A percentile compares a stretch with the other conserved stretches of the same genome.
Evolutionary conservation across 164 flowering plant genomes (phyloP).

Genomic region (Macadamia integrifolia): DNA sequence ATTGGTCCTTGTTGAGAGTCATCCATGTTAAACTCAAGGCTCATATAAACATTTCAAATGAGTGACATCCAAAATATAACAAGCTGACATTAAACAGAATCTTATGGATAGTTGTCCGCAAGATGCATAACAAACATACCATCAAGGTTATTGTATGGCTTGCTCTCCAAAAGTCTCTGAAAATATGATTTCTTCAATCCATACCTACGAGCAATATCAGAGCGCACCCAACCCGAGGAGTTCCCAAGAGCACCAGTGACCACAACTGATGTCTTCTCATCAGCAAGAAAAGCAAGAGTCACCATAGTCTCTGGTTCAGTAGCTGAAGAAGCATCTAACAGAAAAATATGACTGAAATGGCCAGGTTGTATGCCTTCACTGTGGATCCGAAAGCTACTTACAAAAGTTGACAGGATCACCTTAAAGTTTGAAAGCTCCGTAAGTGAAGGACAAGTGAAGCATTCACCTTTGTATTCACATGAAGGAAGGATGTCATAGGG

Average conservation of each 20-base stretch:
- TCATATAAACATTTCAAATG: too few relatives aligned
- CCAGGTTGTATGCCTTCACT: conserved; percentile 29
- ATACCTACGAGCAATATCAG: conserved; percentile 21
- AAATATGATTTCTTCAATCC: conserved; percentile 38
- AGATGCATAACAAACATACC: too few relatives aligned
- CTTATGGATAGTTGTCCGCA: too few relatives aligned
- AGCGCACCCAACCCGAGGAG: conserved; percentile 26
- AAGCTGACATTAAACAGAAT: too few relatives aligned
- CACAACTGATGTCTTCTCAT: conserved; percentile 27
- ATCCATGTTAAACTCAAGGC: too few relatives aligned
- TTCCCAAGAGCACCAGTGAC: conserved; percentile 28
- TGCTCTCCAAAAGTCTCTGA: conserved; percentile 24
- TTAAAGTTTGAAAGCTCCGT: conserved; percentile 19
- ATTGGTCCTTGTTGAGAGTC: too few relatives aligned
- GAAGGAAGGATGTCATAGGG: conserved; percentile 31
- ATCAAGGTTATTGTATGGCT: conserved; percentile 12
- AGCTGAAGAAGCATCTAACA: conserved; percentile 38
- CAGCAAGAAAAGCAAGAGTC: conserved; percentile 28
- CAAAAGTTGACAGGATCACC: conserved; percentile 35
- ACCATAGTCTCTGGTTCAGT: conserved; percentile 44
- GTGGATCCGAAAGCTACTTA: conserved; percentile 36
- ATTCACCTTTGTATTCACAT: conserved; percentile 24
- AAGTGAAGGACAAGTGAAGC: conserved; percentile 36
- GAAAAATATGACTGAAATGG: conserved; percentile 47
- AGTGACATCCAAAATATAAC: too few relatives aligned